Conservation (phyloP, 1,284 basidiomycete species). For the Phellopilus nigrolimitatus region DNA sequence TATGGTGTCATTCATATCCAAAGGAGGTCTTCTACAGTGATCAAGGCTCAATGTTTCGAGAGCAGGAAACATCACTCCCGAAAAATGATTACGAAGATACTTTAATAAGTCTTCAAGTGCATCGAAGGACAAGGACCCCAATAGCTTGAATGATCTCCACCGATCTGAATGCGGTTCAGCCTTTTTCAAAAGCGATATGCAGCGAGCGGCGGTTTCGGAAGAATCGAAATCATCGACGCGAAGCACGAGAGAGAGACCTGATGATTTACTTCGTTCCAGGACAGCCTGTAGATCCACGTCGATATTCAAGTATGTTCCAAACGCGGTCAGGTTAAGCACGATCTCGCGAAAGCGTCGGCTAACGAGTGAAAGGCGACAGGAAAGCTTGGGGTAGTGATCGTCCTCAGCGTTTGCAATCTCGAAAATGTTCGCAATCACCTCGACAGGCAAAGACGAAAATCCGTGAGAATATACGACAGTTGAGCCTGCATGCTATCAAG, state of each 20-base stretch:
- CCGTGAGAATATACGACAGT: background rate
- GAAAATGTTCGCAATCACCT: background rate
- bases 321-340: background rate
- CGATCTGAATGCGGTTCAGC: background rate
- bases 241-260: no score
- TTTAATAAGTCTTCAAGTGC: conserved; percentile 2
- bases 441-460: background rate
- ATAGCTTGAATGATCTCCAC: background rate
- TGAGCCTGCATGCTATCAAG: background rate
- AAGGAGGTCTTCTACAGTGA: background rate
- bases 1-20: background rate
- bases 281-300: background rate
- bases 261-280: background rate
- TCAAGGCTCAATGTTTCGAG: conserved; percentile 34
- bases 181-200: background rate
- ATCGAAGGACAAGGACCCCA: background rate
- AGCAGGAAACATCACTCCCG: conserved; percentile 40
- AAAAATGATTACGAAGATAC: conserved; percentile 10
- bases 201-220: no score
- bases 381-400: no score
- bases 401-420: background rate
- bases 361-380: background rate
- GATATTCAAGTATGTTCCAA: background rate
- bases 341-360: background rate
- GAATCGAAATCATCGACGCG: no score